Evolutionary conservation across 2,329 filamentous ascomycete species (phyloP).

Genomic region (Cladosporium colombiae): DNA sequence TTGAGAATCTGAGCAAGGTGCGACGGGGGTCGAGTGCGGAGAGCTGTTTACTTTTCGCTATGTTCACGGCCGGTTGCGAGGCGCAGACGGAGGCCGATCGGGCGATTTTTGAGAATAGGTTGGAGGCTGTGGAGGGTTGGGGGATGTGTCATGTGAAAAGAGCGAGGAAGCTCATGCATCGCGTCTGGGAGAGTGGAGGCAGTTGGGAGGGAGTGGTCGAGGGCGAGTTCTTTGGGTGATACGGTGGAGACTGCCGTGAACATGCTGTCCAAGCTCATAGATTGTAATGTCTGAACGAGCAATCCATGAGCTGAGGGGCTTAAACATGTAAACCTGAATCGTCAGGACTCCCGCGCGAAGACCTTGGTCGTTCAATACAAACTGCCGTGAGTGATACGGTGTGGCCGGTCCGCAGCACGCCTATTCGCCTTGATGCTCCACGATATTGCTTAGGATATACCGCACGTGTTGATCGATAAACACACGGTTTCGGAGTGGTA

Average conservation of each 20-base stretch:
- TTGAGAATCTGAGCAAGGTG: constrained; percentile 63
- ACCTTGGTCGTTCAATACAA: too few species aligned
- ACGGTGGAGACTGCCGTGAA: not conserved
- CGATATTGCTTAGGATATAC: not conserved
- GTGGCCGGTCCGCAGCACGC: not conserved
- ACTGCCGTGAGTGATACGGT: too few species aligned
- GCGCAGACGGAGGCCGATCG: constrained; percentile 58
- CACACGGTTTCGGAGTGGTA: not conserved
- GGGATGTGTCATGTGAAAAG: constrained; percentile 72
- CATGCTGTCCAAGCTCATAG: not conserved
- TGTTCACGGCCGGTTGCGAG: constrained; percentile 82
- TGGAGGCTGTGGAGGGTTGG: constrained; percentile 68
- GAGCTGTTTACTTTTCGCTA: constrained; percentile 73
- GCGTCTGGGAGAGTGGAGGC: constrained; percentile 66
- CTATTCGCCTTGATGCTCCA: not conserved
- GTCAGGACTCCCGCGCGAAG: too few species aligned
- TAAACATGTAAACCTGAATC: too few species aligned
- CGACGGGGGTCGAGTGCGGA: constrained; percentile 69
- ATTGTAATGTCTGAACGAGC: too few species aligned
- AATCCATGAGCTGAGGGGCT: too few species aligned
- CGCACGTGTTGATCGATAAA: not conserved
- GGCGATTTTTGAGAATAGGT: constrained; percentile 62
- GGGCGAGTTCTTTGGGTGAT: constrained; percentile 67
- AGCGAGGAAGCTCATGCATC: constrained; percentile 66
- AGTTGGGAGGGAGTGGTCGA: constrained; percentile 69